Conservation (phyloP, 495 filamentous ascomycete species). For the Podospora didyma region DNA sequence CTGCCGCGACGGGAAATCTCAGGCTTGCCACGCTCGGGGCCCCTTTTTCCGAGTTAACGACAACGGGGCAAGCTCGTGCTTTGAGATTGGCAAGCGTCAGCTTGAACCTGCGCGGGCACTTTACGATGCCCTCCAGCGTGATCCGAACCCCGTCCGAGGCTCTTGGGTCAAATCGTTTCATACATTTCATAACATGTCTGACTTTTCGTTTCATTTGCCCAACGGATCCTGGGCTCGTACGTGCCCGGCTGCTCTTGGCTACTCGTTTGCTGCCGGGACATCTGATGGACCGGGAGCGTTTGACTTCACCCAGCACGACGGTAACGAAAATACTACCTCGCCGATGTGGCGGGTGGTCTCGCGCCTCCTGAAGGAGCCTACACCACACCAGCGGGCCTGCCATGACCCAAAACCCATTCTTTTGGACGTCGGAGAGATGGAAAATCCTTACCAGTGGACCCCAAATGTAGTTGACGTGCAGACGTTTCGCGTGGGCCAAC, state of each 20-base stretch:
- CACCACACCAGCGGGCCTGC: slow-evolving; percentile 67
- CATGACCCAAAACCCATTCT: slow-evolving; percentile 85
- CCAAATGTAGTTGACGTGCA: slow-evolving; percentile 95
- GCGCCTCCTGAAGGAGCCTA: slow-evolving; percentile 66
- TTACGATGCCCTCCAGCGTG: slow-evolving; percentile 52
- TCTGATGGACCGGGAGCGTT: slow-evolving; percentile 91
- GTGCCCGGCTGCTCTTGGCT: slow-evolving; percentile 89
- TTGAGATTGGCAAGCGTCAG: slow-evolving; percentile 72
- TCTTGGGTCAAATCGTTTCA: slow-evolving; percentile 67
- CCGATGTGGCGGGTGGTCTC: slow-evolving; percentile 81
- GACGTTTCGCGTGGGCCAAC: slow-evolving; percentile 78
- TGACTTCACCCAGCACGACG: slow-evolving; percentile 88
- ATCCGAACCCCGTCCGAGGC: slow-evolving; percentile 51
- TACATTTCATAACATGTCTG: slow-evolving; percentile 70
- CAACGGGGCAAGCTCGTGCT: slow-evolving; percentile 72
- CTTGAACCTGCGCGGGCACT: slow-evolving; percentile 63
- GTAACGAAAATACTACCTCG: slow-evolving; percentile 67
- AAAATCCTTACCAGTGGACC: slow-evolving; percentile 79
- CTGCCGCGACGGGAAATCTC: slow-evolving; percentile 64
- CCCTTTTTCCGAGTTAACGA: slow-evolving; percentile 72
- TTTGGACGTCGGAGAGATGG: slow-evolving; percentile 80
- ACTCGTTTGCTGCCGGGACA: slow-evolving; percentile 91
- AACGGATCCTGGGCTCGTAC: slow-evolving; percentile 71
- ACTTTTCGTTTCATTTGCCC: slow-evolving; percentile 66
- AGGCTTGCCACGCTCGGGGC: slow-evolving; percentile 80